phyloP scores from a whole-genome alignment of 306 rosid species.

The Cicer pinnatifidum region DNA sequence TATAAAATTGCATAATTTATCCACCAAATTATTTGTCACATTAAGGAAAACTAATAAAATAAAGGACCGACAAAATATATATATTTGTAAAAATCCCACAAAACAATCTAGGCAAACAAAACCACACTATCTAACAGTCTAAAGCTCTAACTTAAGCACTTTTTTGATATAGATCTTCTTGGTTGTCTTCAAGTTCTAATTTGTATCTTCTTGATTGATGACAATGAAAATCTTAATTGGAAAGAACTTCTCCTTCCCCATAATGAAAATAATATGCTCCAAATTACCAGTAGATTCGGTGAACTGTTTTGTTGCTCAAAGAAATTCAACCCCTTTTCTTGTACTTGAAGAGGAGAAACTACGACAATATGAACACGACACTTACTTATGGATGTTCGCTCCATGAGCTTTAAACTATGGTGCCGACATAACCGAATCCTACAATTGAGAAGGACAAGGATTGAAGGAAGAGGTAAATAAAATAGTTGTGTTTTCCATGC shows the following conservation, averaged over 20 bases:
- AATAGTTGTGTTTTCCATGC: conserved; percentile 91
- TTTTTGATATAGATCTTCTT: conserved; percentile 49
- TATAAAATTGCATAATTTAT: conserved; percentile 56
- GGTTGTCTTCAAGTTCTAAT: conserved; percentile 41
- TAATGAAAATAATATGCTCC: conserved; percentile 42
- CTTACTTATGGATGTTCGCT: conserved; percentile 39
- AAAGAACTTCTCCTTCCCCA: conserved; percentile 46
- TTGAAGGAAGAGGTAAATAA: conserved; percentile 93
- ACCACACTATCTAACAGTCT: conserved; percentile 56
- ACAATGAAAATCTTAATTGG: conserved; percentile 35
- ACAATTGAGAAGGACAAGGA: conserved; percentile 77
- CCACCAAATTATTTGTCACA: conserved; percentile 59
- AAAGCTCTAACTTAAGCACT: conserved; percentile 48
- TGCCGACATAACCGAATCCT: conserved; percentile 93
- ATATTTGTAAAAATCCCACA: conserved; percentile 59
- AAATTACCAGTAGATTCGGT: conserved; percentile 52
- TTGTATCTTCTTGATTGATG: conserved; percentile 45
- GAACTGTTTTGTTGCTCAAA: conserved; percentile 45
- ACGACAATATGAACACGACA: conserved; percentile 50
- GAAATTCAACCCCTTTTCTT: conserved; percentile 44
- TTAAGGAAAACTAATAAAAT: conserved; percentile 52
- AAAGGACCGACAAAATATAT: conserved; percentile 51
- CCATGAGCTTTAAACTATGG: conserved; percentile 76
- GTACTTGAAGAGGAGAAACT: conserved; percentile 52
- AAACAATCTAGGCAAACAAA: conserved; percentile 61